Evolutionary conservation across 768 basidiomycete species (phyloP).

Genomic region (Serendipita sp.): DNA sequence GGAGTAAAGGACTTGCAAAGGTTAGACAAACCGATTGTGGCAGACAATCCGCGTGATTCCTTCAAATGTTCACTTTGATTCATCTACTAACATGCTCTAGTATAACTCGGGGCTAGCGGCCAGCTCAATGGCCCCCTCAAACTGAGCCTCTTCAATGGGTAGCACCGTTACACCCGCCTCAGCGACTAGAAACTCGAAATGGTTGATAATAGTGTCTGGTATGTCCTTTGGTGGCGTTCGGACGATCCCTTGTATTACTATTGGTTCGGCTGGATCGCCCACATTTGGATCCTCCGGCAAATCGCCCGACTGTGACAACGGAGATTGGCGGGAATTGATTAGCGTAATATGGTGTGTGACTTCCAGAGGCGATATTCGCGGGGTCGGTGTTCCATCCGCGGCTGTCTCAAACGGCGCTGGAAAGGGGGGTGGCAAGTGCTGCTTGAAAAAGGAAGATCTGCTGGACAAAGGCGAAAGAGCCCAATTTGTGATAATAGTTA

Average conservation of each 20-base stretch:
- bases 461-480: constrained; percentile 24
- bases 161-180: neutral
- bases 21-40: neutral
- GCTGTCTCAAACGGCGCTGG: constrained; percentile 20
- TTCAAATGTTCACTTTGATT: neutral
- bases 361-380: neutral
- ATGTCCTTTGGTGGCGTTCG: neutral
- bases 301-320: neutral
- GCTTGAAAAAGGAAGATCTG: constrained; percentile 27
- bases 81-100: neutral
- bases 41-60: neutral
- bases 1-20: neutral
- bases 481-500: constrained; percentile 50
- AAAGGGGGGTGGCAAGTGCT: constrained; percentile 33
- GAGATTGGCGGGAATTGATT: neutral
- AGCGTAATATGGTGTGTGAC: constrained; percentile 4
- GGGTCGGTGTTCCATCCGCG: neutral
- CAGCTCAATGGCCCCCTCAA: neutral
- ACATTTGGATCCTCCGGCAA: neutral
- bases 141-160: neutral
- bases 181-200: neutral
- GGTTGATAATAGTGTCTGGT: neutral
- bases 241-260: neutral
- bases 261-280: neutral
- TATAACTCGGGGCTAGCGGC: neutral